Base-by-base conservation (phyloP, 116 monocot genomes). In the Phalaenopsis hybrid region DNA sequence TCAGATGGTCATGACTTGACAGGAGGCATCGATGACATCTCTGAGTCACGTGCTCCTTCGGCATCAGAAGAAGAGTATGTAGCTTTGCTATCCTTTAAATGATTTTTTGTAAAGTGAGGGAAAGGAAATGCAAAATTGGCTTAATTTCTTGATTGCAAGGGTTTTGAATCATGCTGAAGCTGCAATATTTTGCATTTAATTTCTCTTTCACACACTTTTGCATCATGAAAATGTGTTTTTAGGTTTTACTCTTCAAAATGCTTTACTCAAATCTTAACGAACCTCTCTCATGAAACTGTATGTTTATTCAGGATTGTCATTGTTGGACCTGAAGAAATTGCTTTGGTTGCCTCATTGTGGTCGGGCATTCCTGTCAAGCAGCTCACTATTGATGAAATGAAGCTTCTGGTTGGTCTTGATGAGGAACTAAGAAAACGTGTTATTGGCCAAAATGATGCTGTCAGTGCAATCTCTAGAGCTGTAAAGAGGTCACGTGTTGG, bases 361-460 rank as follows among this genome's bases (percentile, higher is more conserved):
- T 95, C 99, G 6, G 95, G 99, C n/a, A 92, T 99, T 41, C 99
- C 99, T 78, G 90, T 99, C 45, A 88, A 94, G 85, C 92, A 99
- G 87, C 85, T 99, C 3, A 95, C 90, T 70, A 92, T 86, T 76
- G 99, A 95, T 84, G 99, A 99, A 80, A 89, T 79, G 82, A 91
- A 88, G 82, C 84, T 92, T 79, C 82, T 99, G 5, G 82, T 91
- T 48, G 91, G 89, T 58, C 86, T 99, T 61, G 99, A 99, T 79
- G 91, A 90, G 28, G 89, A 93, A 83, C 94, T 99, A 46, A 84
- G 78, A 81, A 88, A 83, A 72, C 90, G 95, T 77, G 99, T 99
- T 15, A 89, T 99, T 85, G 99, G 99, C 50, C 99, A 99, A 84
- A 89, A 99, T 84, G 99, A 99, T 77, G 99, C 99, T 81, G 92